Conservation (phyloP, 2,329 filamentous ascomycete genomes). For the Monilinia fructicola region DNA sequence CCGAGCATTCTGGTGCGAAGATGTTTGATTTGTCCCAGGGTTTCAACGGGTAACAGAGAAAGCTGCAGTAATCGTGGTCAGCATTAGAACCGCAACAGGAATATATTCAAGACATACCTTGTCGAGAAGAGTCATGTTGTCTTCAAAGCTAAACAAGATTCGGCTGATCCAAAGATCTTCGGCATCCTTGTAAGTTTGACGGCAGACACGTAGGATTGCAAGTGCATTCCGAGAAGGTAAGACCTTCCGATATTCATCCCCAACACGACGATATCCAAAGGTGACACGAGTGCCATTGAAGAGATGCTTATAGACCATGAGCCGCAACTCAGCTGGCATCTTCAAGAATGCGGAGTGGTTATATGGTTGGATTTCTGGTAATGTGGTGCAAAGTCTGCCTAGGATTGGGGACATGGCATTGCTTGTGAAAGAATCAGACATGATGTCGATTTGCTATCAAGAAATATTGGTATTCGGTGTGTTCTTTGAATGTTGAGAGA, state of each 20-base stretch:
- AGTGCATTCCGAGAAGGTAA: neutral
- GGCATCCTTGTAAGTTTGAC: neutral
- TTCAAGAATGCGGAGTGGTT: neutral
- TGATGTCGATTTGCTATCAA: neutral
- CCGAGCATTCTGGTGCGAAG: neutral
- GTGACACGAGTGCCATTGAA: conserved; percentile 4
- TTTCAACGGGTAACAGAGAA: neutral
- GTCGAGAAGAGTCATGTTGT: neutral
- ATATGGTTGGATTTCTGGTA: neutral
- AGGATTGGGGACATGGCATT: neutral
- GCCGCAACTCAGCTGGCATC: neutral
- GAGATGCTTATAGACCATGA: neutral
- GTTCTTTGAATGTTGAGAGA: neutral
- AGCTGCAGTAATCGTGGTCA: neutral
- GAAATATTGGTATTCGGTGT: too few species aligned
- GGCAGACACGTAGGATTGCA: neutral
- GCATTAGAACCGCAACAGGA: neutral
- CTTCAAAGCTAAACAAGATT: conserved; percentile 2
- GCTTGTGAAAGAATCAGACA: neutral
- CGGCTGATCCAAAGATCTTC: neutral
- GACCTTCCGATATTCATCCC: neutral
- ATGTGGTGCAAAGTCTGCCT: neutral
- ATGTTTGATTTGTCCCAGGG: neutral
- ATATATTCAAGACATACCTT: neutral
- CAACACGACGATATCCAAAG: neutral